These are phyloP conservation scores for Trichoderma koningiopsis DNA, from an alignment of 2,329 filamentous ascomycete species.

Conservation along the genomic window DNA sequence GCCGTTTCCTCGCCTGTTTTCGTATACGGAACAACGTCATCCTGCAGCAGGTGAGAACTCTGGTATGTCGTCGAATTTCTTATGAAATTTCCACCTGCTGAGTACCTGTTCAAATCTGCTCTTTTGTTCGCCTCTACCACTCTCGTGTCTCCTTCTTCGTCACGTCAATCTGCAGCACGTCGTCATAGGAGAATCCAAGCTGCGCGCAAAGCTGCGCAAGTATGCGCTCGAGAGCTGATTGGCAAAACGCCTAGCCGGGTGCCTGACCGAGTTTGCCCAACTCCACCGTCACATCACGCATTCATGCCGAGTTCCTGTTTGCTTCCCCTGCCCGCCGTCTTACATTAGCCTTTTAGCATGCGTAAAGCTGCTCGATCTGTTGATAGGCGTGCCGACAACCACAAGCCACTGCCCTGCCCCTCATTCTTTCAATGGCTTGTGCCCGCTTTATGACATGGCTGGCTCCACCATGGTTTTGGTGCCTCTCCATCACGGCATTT, in stretches of 20 bases:
- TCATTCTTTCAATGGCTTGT: background rate
- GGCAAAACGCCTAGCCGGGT: slow-evolving; percentile 15
- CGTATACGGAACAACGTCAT: background rate
- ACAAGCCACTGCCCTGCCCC: slow-evolving; percentile 6
- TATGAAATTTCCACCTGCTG: background rate
- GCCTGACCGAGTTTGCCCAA: slow-evolving; percentile 21
- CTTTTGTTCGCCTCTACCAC: background rate
- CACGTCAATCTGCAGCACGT: background rate
- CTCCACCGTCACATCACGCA: slow-evolving; percentile 20
- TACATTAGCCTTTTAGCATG: background rate
- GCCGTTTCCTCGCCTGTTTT: background rate
- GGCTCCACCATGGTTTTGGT: slow-evolving; percentile 9
- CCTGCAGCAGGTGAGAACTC: background rate
- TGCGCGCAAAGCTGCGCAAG: slow-evolving; percentile 13
- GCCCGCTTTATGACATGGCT: slow-evolving; percentile 19
- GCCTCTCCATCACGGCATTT: slow-evolving; percentile 11
- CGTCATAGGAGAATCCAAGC: background rate
- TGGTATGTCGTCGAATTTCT: background rate
- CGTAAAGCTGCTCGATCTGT: background rate
- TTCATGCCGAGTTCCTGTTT: slow-evolving; percentile 9
- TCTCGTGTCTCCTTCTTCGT: background rate
- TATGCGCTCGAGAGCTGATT: slow-evolving; percentile 12
- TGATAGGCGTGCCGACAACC: background rate
- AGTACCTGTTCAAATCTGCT: background rate
- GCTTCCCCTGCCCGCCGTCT: background rate